These are phyloP conservation scores for Mucor indicus DNA, from an alignment of 371 early-diverging fungal genomes.

Conservation along the genomic window DNA sequence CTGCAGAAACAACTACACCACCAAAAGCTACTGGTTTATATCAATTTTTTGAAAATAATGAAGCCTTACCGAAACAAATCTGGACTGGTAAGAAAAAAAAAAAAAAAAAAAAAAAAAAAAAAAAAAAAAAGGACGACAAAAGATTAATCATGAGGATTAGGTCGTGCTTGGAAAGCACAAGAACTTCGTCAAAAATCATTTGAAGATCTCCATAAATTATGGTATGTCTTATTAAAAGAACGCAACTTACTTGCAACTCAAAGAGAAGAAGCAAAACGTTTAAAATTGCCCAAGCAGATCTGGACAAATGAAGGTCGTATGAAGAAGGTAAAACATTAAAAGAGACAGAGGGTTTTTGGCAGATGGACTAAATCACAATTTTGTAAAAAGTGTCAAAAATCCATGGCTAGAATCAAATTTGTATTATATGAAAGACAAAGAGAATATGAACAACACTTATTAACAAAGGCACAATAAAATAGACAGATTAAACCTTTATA, in stretches of 20 bases:
- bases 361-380: too few species aligned
- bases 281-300: conserved; percentile 55
- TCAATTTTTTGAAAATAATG: conserved; percentile 87
- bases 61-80: conserved; percentile 61
- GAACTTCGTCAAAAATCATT: conserved; percentile 92
- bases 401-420: conserved; percentile 92
- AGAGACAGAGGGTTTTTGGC: not conserved
- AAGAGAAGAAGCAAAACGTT: conserved; percentile 76
- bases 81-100: conserved; percentile 57
- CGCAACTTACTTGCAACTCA: conserved; percentile 90
- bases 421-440: conserved; percentile 88
- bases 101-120: not conserved
- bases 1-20: conserved; percentile 3
- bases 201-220: conserved; percentile 95
- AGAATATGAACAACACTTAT: conserved; percentile 53
- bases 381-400: conserved; percentile 68
- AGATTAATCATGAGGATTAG: conserved; percentile 32
- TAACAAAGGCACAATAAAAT: too few species aligned
- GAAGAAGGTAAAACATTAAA: conserved; percentile 56
- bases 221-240: conserved; percentile 94
- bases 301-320: conserved; percentile 76
- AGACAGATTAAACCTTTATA: too few species aligned
- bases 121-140: not conserved
- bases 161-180: conserved; percentile 88
- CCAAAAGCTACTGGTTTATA: conserved; percentile 60